Evolutionary conservation across 495 filamentous ascomycete species (phyloP), one percentile per base, ranked within the genome.

Genomic region (Talaromyces trachyspermus): DNA sequence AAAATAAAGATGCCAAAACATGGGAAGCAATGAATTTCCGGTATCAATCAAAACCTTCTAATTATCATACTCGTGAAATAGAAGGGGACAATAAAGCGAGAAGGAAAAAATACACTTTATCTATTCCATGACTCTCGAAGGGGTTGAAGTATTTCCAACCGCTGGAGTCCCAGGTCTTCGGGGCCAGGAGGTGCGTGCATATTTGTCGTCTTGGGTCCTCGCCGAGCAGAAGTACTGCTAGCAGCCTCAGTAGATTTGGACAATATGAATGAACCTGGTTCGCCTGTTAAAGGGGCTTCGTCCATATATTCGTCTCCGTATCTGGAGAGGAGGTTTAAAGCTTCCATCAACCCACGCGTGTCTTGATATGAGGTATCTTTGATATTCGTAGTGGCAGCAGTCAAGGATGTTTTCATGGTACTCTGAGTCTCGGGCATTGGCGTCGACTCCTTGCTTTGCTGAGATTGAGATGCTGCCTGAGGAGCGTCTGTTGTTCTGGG

Each of bases 261-360:
- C 41, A 94, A 71, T 45, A 85, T 82, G 65, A 95, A 95, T n/a
- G 81, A 79, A 17, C 90, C 89, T 0, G 90, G 90, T 54, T 86
- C 83, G 37, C 90, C 90, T 1, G 84, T 79, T 39, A 95, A 77
- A 2, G 89, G 88, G 53, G 83, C 92, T 60, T 95, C 89, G 63
- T 98, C 89, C 80, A 92, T 89, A 63, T 79, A 95, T 44, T 97
- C 90, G 39, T 84, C 78, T 19, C 77, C 79, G 47, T 80, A 83
- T 27, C 74, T 73, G 12, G 81, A 62, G 38, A 83, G 69, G 20
- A 92, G 69, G 43, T 70, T 68, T 40, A 88, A 78, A 0, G 82
- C 76, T 48, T 92, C 82, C 44, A 81, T 79, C 4, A 89, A 65
- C 29, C 81, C 73, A 11, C 79, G 77, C 1, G 69, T 68, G 39